Base-by-base conservation (phyloP, 2,329 filamentous ascomycete genomes). In the Fusarium tuaranense region DNA sequence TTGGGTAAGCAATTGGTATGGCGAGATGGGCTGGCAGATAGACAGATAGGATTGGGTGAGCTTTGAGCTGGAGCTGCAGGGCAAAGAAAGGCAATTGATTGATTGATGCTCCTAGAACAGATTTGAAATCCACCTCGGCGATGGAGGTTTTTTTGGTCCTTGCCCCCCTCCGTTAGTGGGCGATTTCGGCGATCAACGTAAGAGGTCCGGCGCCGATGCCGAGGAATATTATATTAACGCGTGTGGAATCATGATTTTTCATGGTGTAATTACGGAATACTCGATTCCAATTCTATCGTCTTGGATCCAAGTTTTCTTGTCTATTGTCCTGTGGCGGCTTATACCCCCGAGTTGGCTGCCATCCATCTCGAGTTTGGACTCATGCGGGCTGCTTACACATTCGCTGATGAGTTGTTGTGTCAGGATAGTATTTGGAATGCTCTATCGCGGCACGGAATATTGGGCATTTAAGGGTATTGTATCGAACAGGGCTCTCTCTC, bases 101-200 rank as follows among this genome's bases (percentile, higher is more conserved):
- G 48, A 53, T 34, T 34, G 32, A 53, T 53, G 48, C 48, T 48
- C 32, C n/a, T 27, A 27, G 62, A 44, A 63, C 70, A 30, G 76
- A 78, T 78, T 78, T 71, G 68, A 75, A 78, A 78, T 78, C 76
- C 73, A 74, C 72, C 53, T 58, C 59, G 69, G 48, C 67, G 69
- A 74, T 65, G 71, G 65, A 53, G 46, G 48, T 53, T 75, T 77
- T 76, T 77, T 68, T 38, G 60, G 60, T 69, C 66, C 69, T 65
- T 65, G 57, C 27, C 27, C 46, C 65, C 53, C 55, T 73, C 71
- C 38, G 58, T 65, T 75, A 75, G 72, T 51, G 72, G 71, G 25
- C 48, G 48, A 16, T 53, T 53, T 53, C 48, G 48, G 48, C 25
- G 48, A 53, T 3, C 48, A 53, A 61, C 39, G 59, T 61, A 60